These are phyloP conservation scores for Alliaria petiolata DNA, from an alignment of 345 rosid genomes.

Conservation along the genomic window DNA sequence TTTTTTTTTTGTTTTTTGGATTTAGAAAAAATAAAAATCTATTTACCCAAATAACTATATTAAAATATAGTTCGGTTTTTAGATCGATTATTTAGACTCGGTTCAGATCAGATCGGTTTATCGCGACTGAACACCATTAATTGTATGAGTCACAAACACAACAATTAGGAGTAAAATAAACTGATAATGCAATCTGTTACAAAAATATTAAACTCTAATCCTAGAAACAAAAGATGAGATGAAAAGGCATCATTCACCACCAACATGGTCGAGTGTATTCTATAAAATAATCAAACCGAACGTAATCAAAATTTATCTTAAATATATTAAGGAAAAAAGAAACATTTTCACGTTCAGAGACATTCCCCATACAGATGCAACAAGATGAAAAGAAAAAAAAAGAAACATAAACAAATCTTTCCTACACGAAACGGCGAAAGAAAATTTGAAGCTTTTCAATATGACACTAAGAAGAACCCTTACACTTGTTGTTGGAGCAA, in stretches of 20 bases:
- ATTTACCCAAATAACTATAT: no score
- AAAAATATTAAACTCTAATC: not conserved
- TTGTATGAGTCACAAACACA: no score
- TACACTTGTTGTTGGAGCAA: conserved; percentile 20
- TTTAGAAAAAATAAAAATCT: no score
- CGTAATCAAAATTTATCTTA: not conserved
- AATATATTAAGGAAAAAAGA: not conserved
- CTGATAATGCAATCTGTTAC: not conserved
- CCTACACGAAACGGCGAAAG: not conserved
- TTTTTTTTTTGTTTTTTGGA: no score
- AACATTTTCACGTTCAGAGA: conserved; percentile 11
- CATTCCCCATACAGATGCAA: not conserved
- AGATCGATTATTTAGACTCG: no score
- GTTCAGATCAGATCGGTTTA: no score
- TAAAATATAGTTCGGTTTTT: no score
- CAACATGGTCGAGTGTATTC: not conserved
- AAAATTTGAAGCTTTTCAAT: conserved; percentile 4
- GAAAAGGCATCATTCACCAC: not conserved
- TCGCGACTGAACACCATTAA: no score
- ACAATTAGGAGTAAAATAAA: not conserved
- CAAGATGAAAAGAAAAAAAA: not conserved
- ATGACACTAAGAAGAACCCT: conserved; percentile 11
- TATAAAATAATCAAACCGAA: not conserved
- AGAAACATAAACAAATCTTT: conserved; percentile 1
- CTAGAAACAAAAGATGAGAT: not conserved